Evolutionary conservation across 257 asterid genomes (phyloP), one percentile per base, ranked within the genome.

Genomic region (Solanum appendiculatum): DNA sequence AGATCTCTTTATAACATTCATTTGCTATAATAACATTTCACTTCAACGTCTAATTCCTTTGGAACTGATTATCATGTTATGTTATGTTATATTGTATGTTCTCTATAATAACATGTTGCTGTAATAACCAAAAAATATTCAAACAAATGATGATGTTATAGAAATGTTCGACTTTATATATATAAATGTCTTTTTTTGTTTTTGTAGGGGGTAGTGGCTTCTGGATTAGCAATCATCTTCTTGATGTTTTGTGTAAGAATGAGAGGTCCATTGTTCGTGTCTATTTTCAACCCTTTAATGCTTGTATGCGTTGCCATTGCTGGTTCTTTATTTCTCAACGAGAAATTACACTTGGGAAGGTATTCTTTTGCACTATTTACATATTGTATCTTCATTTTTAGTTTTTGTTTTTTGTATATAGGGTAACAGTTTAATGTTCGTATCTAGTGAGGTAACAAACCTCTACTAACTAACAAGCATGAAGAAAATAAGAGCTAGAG

Each of bases 221-320:
- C 90, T 16, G 93, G 89, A 60, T 18, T 90, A 7, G 46, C 78
- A 27, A 46, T 85, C 33, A 46, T 74, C 14, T 14, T 87, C 3
- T 6, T 73, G 21, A 46, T 82, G 42, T 60, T 68, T 1, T 72
- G 86, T 39, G 83, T 92, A 1, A 88, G 86, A n/a, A 84, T 90
- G 90, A 85, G 87, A 80, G 92, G 94, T n/a, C 94, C 94, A 9
- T 9, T 90, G 64, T 92, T 92, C 88, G 91, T 73, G 10, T 70
- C 93, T 16, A 64, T 69, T 34, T 92, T 92, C 89, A 90, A n/a
- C 63, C 94, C 93, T 6, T 27, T 90, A 20, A 16, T 80, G 86
- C 92, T 89, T 33, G 64, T 92, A 77, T 37, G 89, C 5, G 90
- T 88, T 1, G 92, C 90, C 77, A 37, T 90, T 72, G 82, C 84